Conservation (phyloP, 148 eudicot species). For the Chenopodium suecicum region DNA sequence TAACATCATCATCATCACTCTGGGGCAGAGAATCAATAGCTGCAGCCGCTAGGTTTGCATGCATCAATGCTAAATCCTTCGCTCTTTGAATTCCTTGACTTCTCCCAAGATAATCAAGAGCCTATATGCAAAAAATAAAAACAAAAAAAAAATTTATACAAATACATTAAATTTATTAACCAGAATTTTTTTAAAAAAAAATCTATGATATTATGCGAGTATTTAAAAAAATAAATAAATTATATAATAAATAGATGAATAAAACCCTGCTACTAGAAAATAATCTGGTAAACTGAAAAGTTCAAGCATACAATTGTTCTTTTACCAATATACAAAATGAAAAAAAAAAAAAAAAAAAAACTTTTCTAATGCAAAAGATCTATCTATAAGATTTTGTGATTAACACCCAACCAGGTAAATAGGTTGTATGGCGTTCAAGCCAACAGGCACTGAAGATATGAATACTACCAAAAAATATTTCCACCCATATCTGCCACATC, state of each 20-base stretch:
- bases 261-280: neutral
- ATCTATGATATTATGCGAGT: too few relatives aligned
- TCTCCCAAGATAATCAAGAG: slow-evolving; percentile 76
- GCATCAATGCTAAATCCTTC: slow-evolving; percentile 72
- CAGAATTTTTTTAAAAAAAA: too few relatives aligned
- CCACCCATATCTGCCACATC: too few relatives aligned
- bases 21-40: slow-evolving; percentile 78
- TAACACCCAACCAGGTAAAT: neutral
- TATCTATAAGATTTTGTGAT: neutral
- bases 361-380: neutral
- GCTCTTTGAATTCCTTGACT: slow-evolving; percentile 85
- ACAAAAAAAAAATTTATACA: too few relatives aligned
- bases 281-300: neutral
- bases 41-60: slow-evolving; percentile 70
- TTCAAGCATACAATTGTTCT: neutral
- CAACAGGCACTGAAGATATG: too few relatives aligned
- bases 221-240: too few relatives aligned
- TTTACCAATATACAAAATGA: neutral
- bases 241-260: too few relatives aligned
- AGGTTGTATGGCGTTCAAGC: neutral
- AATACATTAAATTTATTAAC: neutral
- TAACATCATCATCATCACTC: slow-evolving; percentile 69
- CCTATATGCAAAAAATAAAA: slow-evolving; percentile 37
- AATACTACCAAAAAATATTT: too few relatives aligned
- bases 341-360: too few relatives aligned